Base-by-base conservation (phyloP, 495 filamentous ascomycete species). In the Lophium mytilinum region DNA sequence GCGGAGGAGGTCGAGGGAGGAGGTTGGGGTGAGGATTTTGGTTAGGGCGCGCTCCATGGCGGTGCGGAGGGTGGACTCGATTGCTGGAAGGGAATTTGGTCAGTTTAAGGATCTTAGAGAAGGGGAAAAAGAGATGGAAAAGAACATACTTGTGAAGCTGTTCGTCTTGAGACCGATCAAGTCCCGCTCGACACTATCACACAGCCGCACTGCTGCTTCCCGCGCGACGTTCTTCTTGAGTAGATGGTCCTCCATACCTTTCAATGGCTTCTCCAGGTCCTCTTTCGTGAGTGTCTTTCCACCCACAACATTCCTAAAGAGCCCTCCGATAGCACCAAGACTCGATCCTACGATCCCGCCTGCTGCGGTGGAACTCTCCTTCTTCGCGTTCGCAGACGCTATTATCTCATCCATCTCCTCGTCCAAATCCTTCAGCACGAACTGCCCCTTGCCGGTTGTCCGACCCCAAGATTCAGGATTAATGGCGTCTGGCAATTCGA, bases 181-280 rank as follows among this genome's bases (percentile, higher is more conserved):
- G 60, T 95, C 89, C 56, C 84, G 83, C 69, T 95, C 85, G 9
- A 97, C 92, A 36, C 89, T 88, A 50, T 95, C 87, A 69, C 90
- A 95, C 37, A 98, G 76, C 50, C 93, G 87, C 37, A 94, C 79
- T 8, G 93, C 94, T 34, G 93, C 93, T 74, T 96, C 92, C 40
- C 87, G 85, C 8, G 93, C 94, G 45, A 98, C 91, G 65, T 98
- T 98, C 78, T 98, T 98, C 71, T 85, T 86, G 45, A 96, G 70
- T 5, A 98, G 78, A 72, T 97, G 94, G 52, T 95, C 90, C 60
- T 95, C 88, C 93, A 98, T 97, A 6, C 84, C 87, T 68, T 89
- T 89, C 74, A 98, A 82, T 8, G 93, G 86, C 69, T 94, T 95
- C 47, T 89, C 85, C 17, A 98, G 75, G 62, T 96, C 90, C 40